Conservation (phyloP, 2,329 filamentous ascomycete species). For the Hypoxylon rubiginosum region DNA sequence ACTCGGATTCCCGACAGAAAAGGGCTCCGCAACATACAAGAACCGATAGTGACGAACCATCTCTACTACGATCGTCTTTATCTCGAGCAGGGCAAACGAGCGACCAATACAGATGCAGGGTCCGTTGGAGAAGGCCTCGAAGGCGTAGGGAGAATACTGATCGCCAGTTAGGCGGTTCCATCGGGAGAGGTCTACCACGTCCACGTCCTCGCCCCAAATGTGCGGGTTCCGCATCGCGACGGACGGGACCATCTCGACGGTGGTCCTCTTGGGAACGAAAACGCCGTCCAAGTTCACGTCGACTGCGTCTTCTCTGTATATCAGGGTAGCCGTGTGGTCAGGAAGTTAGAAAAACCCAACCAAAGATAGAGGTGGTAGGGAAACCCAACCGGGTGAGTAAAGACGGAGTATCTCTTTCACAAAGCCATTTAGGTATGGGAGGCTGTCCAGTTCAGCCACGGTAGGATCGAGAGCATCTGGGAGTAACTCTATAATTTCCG, state of each 20-base stretch:
- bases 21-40: constrained; percentile 17
- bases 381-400: constrained; percentile 26
- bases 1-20: constrained; percentile 26
- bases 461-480: not conserved
- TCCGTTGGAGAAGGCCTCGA: constrained; percentile 43
- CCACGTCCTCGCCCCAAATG: constrained; percentile 48
- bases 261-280: constrained; percentile 45
- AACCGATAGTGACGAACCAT: constrained; percentile 37
- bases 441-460: constrained; percentile 19
- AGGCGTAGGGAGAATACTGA: constrained; percentile 28
- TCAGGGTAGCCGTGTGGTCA: too few relatives aligned
- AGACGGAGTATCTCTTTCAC: constrained; percentile 23
- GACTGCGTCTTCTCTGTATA: too few relatives aligned
- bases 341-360: too few relatives aligned
- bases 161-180: constrained; percentile 38
- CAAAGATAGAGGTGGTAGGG: too few relatives aligned
- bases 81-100: constrained; percentile 46
- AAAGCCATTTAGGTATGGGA: constrained; percentile 32
- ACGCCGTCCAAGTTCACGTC: constrained; percentile 37
- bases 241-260: constrained; percentile 41
- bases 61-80: constrained; percentile 47
- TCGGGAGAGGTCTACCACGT: constrained; percentile 43
- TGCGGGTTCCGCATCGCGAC: constrained; percentile 38
- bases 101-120: constrained; percentile 48
- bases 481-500: constrained; percentile 7